Evolutionary conservation across 148 eudicot species (phyloP).

Genomic region (Polygonum aviculare): DNA sequence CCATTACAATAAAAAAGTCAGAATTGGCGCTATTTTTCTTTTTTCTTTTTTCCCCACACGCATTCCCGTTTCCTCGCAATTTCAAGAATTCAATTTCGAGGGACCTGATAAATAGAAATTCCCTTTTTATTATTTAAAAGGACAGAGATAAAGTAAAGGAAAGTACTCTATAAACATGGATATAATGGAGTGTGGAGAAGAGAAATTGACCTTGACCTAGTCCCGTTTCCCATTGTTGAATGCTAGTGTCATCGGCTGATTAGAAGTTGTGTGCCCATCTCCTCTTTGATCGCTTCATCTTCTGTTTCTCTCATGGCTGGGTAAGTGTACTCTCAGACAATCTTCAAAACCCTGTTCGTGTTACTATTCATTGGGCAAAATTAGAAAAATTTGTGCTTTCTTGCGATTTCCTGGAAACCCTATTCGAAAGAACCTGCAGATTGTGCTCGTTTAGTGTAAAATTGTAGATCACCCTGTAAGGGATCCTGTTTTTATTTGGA

Average conservation of each 20-base stretch:
- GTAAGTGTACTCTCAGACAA: background rate
- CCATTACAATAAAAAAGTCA: background rate
- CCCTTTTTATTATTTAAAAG: background rate
- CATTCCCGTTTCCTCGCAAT: background rate
- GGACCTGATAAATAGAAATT: background rate
- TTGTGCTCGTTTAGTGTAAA: background rate
- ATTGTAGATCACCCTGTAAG: background rate
- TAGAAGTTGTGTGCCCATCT: background rate
- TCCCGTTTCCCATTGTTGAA: background rate
- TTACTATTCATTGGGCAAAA: background rate
- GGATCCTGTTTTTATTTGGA: background rate
- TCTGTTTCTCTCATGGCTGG: slow-evolving; percentile 7
- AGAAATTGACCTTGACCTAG: background rate
- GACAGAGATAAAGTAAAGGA: background rate
- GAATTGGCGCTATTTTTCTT: background rate
- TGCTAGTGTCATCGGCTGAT: background rate
- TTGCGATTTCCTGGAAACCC: background rate
- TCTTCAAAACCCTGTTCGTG: background rate
- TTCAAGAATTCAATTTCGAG: background rate
- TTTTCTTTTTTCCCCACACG: background rate
- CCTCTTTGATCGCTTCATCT: slow-evolving; percentile 8
- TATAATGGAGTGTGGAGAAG: background rate
- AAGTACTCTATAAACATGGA: background rate
- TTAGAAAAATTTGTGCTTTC: background rate
- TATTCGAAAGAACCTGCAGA: background rate